phyloP scores from a whole-genome alignment of 768 basidiomycete species.

The Kwoniella dejecticola region DNA sequence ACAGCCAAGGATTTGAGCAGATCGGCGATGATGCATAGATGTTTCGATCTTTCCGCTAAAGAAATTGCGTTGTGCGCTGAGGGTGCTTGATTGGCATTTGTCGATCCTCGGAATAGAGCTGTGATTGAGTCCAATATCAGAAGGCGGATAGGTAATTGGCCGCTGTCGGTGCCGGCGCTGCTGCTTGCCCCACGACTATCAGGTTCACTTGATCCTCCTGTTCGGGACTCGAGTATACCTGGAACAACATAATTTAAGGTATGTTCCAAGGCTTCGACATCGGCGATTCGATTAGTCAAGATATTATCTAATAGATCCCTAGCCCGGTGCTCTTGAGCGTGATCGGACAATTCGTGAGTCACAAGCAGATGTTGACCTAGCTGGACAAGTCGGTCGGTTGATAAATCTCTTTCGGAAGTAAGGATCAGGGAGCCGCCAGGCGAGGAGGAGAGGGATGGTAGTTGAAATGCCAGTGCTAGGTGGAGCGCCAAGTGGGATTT shows the following conservation, averaged over 20 bases:
- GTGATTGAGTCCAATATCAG: constrained; percentile 85
- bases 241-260: constrained; percentile 56
- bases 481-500: constrained; percentile 92
- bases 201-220: too few species aligned
- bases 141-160: constrained; percentile 66
- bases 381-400: constrained; percentile 46
- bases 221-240: constrained; percentile 40
- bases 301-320: constrained; percentile 49
- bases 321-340: not conserved
- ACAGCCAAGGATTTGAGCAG: constrained; percentile 72
- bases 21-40: constrained; percentile 68
- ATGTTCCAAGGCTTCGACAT: constrained; percentile 56
- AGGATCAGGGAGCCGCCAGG: constrained; percentile 55
- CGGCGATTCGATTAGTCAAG: constrained; percentile 60
- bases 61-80: constrained; percentile 59
- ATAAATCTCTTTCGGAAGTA: constrained; percentile 52
- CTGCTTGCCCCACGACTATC: too few species aligned
- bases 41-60: constrained; percentile 72
- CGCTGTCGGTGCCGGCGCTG: too few species aligned
- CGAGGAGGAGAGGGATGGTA: constrained; percentile 64
- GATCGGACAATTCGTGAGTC: constrained; percentile 14
- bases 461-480: constrained; percentile 74
- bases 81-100: constrained; percentile 35
- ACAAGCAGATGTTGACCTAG: constrained; percentile 36
- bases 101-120: constrained; percentile 75